Base-by-base conservation (phyloP, 2,329 filamentous ascomycete genomes). In the Aureobasidium melanogenum region DNA sequence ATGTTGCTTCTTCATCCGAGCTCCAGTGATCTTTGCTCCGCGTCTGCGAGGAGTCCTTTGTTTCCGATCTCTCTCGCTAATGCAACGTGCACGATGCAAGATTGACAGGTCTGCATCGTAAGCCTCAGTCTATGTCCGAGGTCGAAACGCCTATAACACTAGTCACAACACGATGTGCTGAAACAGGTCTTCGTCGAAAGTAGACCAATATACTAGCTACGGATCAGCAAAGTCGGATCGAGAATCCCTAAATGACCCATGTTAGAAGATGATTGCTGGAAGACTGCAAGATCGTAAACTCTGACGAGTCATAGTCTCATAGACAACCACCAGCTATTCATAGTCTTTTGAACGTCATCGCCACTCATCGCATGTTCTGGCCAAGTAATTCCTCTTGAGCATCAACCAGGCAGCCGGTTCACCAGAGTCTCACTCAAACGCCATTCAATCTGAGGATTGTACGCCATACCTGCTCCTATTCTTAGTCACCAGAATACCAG, bases 31-130 rank as follows among this genome's bases (percentile, higher is more conserved):
- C 50, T n/a, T 28, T 54, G 50, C 50, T 15, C 36, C 30, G 34
- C 34, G 28, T 19, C 14, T 24, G 14, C 4, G 22, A 41, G 24
- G 24, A 12, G 7, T 8, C 17, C 15, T 41, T 15, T 28, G 28
- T 32, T 19, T 48, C 28, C 28, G 46, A 54, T 41, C 36, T 24
- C 36, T 41, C 36, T 54, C 50, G 34, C 34, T 28, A 19, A 54
- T 54, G 50, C 50, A 54, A 54, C 19, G 50, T 41, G 19, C 50
- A 54, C 50, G 50, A 41, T 39, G 17, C 50, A 22, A 54, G 50
- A 54, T 54, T 54, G 50, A 54, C 50, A 54, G 36, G 48, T 38
- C n/a, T 12, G 6, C 47, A 50, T 36, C 10, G 30, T 14, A 51
- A 51, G 30, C 47, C 47, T 51, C 8, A 7, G 4, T 51, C 47